phyloP scores from a whole-genome alignment of 257 asterid species.

The Anisodus tanguticus region DNA sequence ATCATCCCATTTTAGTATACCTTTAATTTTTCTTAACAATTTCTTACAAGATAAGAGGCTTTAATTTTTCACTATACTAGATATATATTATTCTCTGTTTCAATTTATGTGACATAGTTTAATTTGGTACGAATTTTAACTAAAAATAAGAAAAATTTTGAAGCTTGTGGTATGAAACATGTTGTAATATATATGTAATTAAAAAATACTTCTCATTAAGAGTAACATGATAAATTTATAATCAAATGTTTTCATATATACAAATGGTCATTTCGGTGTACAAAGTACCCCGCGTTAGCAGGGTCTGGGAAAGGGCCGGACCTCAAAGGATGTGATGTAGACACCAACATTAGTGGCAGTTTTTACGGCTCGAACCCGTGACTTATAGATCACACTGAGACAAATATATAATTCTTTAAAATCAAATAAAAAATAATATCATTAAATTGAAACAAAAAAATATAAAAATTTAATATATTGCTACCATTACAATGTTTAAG shows the following conservation, averaged over 20 bases:
- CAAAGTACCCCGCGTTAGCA: too few relatives aligned
- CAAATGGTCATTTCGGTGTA: too few relatives aligned
- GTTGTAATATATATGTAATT: not conserved
- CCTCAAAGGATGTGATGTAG: too few relatives aligned
- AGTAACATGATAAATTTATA: not conserved
- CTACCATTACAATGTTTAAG: not conserved
- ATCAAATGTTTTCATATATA: not conserved
- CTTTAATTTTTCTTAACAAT: not conserved
- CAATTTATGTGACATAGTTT: not conserved
- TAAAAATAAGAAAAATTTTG: not conserved
- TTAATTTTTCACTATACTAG: not conserved
- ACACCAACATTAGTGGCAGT: too few relatives aligned
- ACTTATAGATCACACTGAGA: too few relatives aligned
- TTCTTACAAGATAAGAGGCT: not conserved
- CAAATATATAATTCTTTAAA: not conserved
- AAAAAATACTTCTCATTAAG: not conserved
- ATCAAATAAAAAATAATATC: not conserved
- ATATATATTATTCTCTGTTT: not conserved
- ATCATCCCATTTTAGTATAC: not conserved
- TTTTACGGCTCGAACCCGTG: too few relatives aligned
- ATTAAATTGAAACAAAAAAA: not conserved
- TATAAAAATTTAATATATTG: not conserved
- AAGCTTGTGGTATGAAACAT: not conserved
- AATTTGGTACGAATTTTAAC: too few relatives aligned
- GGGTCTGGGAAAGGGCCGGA: too few relatives aligned